phyloP scores from a whole-genome alignment of 305 asterid species.

The Lippia alba region DNA sequence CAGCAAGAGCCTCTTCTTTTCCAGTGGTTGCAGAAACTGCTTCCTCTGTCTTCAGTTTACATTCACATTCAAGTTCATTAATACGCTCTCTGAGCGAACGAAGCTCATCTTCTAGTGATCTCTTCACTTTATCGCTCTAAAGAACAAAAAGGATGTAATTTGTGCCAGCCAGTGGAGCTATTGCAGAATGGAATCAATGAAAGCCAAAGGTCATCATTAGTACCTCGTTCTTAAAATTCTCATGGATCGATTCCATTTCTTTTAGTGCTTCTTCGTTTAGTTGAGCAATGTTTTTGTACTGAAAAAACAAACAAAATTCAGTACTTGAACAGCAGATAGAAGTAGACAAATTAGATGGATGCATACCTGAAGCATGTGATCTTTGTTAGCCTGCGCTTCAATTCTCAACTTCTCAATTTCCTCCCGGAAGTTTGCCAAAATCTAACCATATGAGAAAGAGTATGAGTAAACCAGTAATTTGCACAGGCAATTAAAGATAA shows the following conservation, averaged over 20 bases:
- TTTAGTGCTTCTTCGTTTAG: slow-evolving; percentile 84
- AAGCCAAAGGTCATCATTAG: slow-evolving; percentile 9
- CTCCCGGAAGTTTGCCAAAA: slow-evolving; percentile 51
- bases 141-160: slow-evolving; percentile 17
- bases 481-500: slow-evolving; percentile 27
- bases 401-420: slow-evolving; percentile 69
- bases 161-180: slow-evolving; percentile 18
- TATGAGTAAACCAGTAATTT: slow-evolving; percentile 23
- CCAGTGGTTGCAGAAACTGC: slow-evolving; percentile 67
- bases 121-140: slow-evolving; percentile 69
- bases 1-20: slow-evolving; percentile 81
- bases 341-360: slow-evolving; percentile 12
- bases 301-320: slow-evolving; percentile 43
- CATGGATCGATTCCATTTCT: slow-evolving; percentile 69
- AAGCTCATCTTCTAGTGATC: slow-evolving; percentile 72
- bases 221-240: slow-evolving; percentile 75
- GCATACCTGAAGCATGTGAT: slow-evolving; percentile 86
- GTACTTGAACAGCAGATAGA: slow-evolving; percentile 30
- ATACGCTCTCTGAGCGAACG: slow-evolving; percentile 57
- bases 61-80: slow-evolving; percentile 70
- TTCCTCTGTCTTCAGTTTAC: slow-evolving; percentile 70
- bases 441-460: slow-evolving; percentile 38
- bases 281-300: slow-evolving; percentile 90
- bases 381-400: slow-evolving; percentile 72
- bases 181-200: slow-evolving; percentile 1